Evolutionary conservation across 768 basidiomycete genomes (phyloP).

Genomic region (Mrakia blollopis): DNA sequence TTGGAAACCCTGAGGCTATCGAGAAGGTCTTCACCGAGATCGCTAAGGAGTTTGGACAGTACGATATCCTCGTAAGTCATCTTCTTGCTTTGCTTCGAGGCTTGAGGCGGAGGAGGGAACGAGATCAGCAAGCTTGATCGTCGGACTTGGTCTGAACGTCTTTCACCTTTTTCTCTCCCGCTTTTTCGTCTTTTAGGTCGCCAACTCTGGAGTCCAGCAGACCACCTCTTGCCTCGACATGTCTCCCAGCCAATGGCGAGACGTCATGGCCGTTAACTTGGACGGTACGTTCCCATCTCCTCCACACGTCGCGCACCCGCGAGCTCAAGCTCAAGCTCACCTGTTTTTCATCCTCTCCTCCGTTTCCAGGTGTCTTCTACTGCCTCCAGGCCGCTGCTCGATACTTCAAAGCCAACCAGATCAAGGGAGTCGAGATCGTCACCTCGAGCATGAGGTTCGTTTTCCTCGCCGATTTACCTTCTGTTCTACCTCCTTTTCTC

Average conservation of each 20-base stretch:
- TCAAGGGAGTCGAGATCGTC: constrained; percentile 29
- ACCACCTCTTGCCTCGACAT: constrained; percentile 27
- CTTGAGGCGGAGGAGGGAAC: background rate
- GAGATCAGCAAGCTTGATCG: background rate
- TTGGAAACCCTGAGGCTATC: constrained; percentile 18
- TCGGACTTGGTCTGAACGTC: no score
- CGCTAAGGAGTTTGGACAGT: constrained; percentile 25
- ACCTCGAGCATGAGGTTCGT: constrained; percentile 18
- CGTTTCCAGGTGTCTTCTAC: constrained; percentile 30
- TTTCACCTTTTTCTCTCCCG: background rate
- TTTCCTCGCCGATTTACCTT: background rate
- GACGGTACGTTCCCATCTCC: background rate
- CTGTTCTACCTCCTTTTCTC: background rate
- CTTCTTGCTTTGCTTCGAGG: no score
- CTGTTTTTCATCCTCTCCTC: background rate
- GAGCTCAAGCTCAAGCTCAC: background rate
- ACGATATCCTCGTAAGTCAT: constrained; percentile 24
- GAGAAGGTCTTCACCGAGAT: constrained; percentile 23
- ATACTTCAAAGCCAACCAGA: constrained; percentile 25
- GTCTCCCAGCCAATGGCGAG: constrained; percentile 16
- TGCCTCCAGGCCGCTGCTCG: constrained; percentile 24
- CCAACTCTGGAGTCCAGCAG: constrained; percentile 34
- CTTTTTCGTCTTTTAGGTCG: background rate
- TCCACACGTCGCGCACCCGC: background rate
- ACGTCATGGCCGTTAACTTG: constrained; percentile 19